Base-by-base conservation (phyloP, 83 land plant genomes). In the Picea mariana region DNA sequence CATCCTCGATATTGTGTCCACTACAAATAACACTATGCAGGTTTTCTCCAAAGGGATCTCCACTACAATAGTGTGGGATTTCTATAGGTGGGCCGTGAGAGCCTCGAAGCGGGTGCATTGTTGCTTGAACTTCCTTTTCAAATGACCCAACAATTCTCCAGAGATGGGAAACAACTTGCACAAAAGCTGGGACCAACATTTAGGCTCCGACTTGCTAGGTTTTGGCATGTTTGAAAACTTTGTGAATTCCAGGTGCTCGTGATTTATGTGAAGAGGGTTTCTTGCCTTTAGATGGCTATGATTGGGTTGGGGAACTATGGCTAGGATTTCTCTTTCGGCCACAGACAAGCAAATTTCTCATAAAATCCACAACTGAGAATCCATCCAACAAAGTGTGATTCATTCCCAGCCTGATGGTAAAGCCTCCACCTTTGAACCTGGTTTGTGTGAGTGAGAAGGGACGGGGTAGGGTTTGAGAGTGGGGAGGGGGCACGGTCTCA, bases 401-500 rank as follows among this genome's bases (percentile, higher is more conserved):
- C 58, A 21, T 85, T 47, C 62, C 40, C 40, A 87, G 13, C 21
- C 91, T 85, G 34, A 89, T 75, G 20, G 83, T 63, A 60, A 87
- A 85, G 9, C 85, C 87, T 18, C 91, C 91, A 64, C 91, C 87
- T 42, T 85, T 85, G 81, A 89, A 85, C 31, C 80, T 64, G 20
- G 91, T 89, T 71, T 34, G 34, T 34, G 34, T 34, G 34, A 34
- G 34, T 34, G 34, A 34, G 34, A 34, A 34, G 34, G 34, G 34
- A 34, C 34, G 34, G 34, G 34, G 34, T 34, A 1, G 34, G 34
- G 34, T 1, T 34, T 34, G 34, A 34, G 34, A 34, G 34, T 3
- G 34, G 34, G 34, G 34, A 34, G 34, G 34, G 34, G 34, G 34
- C 34, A 34, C 2, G 2, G 2, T 0, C 34, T 34, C 34, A 34